Conservation (phyloP, 208 protist genomes). For the Borovskyia barvae region DNA sequence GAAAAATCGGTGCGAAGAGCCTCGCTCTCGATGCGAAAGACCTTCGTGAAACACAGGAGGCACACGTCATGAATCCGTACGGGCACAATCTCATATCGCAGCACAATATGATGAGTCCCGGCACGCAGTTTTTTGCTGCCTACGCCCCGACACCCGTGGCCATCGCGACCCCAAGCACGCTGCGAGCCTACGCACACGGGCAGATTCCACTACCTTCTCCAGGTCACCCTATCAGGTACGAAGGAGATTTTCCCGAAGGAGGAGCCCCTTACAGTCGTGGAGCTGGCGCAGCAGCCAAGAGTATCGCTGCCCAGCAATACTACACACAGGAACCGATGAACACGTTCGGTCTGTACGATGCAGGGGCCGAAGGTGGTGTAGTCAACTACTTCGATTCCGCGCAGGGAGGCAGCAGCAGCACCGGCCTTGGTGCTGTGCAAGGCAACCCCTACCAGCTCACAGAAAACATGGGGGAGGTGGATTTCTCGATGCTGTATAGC, state of each 20-base stretch:
- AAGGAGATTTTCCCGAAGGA: constrained; percentile 10
- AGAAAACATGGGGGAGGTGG: constrained; percentile 12
- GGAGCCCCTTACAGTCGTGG: constrained; percentile 11
- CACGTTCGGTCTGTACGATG: constrained; percentile 51
- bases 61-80: constrained; percentile 79
- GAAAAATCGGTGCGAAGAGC: constrained; percentile 25
- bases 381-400: constrained; percentile 30
- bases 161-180: constrained; percentile 73
- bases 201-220: constrained; percentile 44
- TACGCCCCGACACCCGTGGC: constrained; percentile 80
- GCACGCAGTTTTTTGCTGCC: constrained; percentile 85
- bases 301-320: constrained; percentile 80
- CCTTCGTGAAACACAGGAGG: constrained; percentile 65
- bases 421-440: background rate
- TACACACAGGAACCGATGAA: constrained; percentile 86
- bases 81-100: constrained; percentile 51
- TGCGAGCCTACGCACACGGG: constrained; percentile 75
- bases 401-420: constrained; percentile 14
- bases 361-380: constrained; percentile 7
- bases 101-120: constrained; percentile 69
- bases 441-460: constrained; percentile 28
- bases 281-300: constrained; percentile 22
- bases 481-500: constrained; percentile 18
- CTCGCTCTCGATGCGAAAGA: constrained; percentile 75
- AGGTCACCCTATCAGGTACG: constrained; percentile 10